phyloP scores from a whole-genome alignment of 2,329 filamentous ascomycete genomes.

The Claviceps arundinis region DNA sequence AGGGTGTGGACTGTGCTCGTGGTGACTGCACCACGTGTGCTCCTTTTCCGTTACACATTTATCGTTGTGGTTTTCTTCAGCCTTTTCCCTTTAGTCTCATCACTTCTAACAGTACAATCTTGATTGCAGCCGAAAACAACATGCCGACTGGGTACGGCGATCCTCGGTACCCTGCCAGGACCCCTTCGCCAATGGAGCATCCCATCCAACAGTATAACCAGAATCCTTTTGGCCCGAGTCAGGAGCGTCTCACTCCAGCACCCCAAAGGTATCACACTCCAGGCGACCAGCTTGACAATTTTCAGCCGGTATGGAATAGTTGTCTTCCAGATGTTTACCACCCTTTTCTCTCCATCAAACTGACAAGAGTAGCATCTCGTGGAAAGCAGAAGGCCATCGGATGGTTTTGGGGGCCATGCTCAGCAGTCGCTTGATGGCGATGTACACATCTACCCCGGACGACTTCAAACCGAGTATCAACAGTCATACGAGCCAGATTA shows the following conservation, averaged over 20 bases:
- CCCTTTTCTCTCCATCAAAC: neutral
- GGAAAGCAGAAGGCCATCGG: slow-evolving; percentile 26
- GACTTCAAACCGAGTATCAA: slow-evolving; percentile 44
- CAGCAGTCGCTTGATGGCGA: slow-evolving; percentile 30
- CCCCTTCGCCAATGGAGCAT: slow-evolving; percentile 1
- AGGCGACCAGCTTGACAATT: slow-evolving; percentile 66
- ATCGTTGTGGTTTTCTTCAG: neutral
- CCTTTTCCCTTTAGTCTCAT: neutral
- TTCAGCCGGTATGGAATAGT: slow-evolving; percentile 53
- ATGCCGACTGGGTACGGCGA: neutral
- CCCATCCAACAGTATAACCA: slow-evolving; percentile 3
- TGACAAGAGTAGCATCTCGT: slow-evolving; percentile 32
- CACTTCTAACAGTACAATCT: neutral
- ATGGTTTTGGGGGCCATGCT: slow-evolving; percentile 13
- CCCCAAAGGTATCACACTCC: slow-evolving; percentile 38
- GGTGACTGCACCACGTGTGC: neutral
- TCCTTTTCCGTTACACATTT: neutral
- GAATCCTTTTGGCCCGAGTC: slow-evolving; percentile 17
- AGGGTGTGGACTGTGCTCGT: neutral
- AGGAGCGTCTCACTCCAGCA: slow-evolving; percentile 20
- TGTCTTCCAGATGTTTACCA: slow-evolving; percentile 19
- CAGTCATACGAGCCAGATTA: slow-evolving; percentile 35
- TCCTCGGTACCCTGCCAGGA: neutral
- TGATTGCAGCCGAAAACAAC: neutral
- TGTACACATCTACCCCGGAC: slow-evolving; percentile 42